A percentile compares a stretch with the other conserved stretches of the same genome.
Evolutionary conservation across 2,329 filamentous ascomycete species (phyloP).

Genomic region (Fusarium sp.): DNA sequence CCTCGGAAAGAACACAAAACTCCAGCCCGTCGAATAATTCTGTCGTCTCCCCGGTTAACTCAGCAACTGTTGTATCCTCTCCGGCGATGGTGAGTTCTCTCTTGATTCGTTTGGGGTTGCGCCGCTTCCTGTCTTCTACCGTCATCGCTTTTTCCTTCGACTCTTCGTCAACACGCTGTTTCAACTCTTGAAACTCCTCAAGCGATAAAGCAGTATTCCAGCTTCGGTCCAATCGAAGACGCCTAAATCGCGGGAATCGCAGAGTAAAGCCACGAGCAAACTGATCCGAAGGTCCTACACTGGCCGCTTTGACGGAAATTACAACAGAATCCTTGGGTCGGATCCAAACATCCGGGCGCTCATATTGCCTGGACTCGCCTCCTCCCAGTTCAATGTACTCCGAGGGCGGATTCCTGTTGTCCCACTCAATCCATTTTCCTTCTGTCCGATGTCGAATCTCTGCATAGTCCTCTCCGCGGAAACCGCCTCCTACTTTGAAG

Average conservation of each 20-base stretch:
- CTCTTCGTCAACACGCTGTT: constrained; percentile 75
- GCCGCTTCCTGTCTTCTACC: constrained; percentile 73
- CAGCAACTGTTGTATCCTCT: constrained; percentile 59
- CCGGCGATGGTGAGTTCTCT: constrained; percentile 78
- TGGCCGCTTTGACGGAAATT: constrained; percentile 87
- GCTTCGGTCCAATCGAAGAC: constrained; percentile 80
- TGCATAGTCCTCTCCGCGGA: constrained; percentile 85
- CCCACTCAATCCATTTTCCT: constrained; percentile 92
- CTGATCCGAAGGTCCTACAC: constrained; percentile 77
- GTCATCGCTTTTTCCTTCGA: constrained; percentile 80
- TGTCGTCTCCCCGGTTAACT: constrained; percentile 67
- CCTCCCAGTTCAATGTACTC: constrained; percentile 85
- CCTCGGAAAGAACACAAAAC: constrained; percentile 87
- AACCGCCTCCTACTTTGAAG: constrained; percentile 97
- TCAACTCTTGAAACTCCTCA: constrained; percentile 80
- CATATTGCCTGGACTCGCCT: constrained; percentile 74
- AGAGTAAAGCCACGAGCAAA: constrained; percentile 83
- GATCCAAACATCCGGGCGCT: constrained; percentile 93
- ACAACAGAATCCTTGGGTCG: constrained; percentile 88
- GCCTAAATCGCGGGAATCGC: constrained; percentile 90
- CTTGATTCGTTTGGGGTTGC: constrained; percentile 70
- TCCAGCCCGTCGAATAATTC: constrained; percentile 79
- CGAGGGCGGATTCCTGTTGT: constrained; percentile 78
- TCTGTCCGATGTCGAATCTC: constrained; percentile 85
- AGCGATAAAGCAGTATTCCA: constrained; percentile 85